A percentile compares a stretch with the other conserved stretches of the same genome.
phyloP scores from a whole-genome alignment of 805 yeast genomes.

The Ogataea nakhonphanomensis region DNA sequence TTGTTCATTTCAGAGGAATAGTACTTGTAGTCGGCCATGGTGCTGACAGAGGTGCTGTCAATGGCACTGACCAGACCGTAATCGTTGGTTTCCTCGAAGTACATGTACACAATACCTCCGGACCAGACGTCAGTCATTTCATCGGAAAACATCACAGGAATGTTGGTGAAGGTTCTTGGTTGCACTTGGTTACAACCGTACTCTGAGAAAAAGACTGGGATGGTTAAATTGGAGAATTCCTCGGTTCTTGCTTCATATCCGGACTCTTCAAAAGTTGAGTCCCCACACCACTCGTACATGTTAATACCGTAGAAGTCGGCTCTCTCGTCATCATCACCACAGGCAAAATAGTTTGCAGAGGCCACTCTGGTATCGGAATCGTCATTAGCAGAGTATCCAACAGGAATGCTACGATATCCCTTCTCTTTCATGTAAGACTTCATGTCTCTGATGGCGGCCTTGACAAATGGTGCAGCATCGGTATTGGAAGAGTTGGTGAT shows the following conservation, averaged over 20 bases:
- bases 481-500: constrained; percentile 64
- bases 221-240: constrained; percentile 60
- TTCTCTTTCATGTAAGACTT: constrained; percentile 59
- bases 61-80: constrained; percentile 67
- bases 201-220: constrained; percentile 79
- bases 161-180: constrained; percentile 75
- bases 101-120: constrained; percentile 88
- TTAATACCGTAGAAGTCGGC: constrained; percentile 87
- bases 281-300: constrained; percentile 89
- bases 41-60: constrained; percentile 45
- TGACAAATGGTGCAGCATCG: constrained; percentile 75
- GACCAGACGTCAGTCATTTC: constrained; percentile 85
- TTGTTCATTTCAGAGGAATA: constrained; percentile 55
- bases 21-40: constrained; percentile 61
- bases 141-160: constrained; percentile 56
- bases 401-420: constrained; percentile 68
- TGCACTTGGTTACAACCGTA: constrained; percentile 70
- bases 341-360: constrained; percentile 71
- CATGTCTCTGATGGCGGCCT: constrained; percentile 78
- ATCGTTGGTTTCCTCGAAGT: constrained; percentile 70
- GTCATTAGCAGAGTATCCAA: constrained; percentile 81
- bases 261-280: constrained; percentile 51
- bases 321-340: constrained; percentile 60
- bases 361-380: constrained; percentile 61
- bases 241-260: constrained; percentile 66